Base-by-base conservation (phyloP, 768 basidiomycete genomes). In the Podaxis rugospora region DNA sequence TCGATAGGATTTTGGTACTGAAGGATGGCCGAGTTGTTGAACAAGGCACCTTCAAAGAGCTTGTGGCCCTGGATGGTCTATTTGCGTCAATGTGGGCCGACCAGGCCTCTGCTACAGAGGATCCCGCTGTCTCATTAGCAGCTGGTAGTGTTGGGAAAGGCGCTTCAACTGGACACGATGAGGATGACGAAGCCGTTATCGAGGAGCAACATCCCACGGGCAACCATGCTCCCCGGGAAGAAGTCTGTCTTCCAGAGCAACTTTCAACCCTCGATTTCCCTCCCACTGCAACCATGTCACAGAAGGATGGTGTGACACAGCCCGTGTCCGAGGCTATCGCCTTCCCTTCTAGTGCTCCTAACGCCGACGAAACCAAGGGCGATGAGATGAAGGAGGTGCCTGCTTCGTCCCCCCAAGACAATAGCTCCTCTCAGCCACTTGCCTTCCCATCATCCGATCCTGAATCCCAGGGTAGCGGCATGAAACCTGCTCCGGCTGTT, bases 81-180 rank as follows among this genome's bases (percentile, higher is more conserved):
- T 95, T 94, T 66, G 89, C 91, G 11, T 78, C 83, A 0, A 90
- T 95, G 90, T 97, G 95, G 94, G 86, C 90, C 0, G 86, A 92
- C 69, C 91, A 95, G 68, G 78, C 89, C 32, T 84, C 85, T 23
- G 80, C 87, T 3, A 82, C 83, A 32, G 89, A 87, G 56, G 79
- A 83, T 55, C 75, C 74, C 62, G 72, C 78, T 14, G 67, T 76
- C 39, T 73, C 78, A 3, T 68, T 74, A 51, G 68, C 70, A 50
- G 74, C 72, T 36, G 66, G 57, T 56, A 74, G 69, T 58, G 59
- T 69, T 62, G 78, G 77, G 66, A 76, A 74, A 54, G 77, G 78
- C 16, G 68, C 76, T 18, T 70, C 73, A 18, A 27, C 18, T 49
- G 59, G 57, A 46, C 51, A 44, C 21, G 18, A 28, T 13, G 61